Conservation (phyloP, 73 alveolate genomes). For the Stentor roeselii region DNA sequence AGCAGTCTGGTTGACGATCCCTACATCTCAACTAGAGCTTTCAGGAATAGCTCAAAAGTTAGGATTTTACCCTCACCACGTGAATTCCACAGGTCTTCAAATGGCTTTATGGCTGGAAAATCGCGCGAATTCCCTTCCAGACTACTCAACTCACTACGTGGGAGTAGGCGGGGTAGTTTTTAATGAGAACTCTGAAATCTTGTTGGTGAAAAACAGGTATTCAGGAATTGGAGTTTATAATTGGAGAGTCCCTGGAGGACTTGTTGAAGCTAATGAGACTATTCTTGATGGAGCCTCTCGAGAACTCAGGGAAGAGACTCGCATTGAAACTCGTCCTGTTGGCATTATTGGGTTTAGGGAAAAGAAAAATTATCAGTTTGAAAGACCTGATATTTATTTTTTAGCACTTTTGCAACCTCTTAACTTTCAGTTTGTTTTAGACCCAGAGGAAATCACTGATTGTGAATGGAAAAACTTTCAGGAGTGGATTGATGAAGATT, state of each 20-base stretch:
- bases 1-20: no score
- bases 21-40: no score
- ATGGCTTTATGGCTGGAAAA: no score
- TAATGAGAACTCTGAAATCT: no score
- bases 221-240: no score
- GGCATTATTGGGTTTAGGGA: not conserved
- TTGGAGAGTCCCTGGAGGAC: conserved; percentile 7
- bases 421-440: not conserved
- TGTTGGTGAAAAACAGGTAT: no score
- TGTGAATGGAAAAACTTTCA: not conserved
- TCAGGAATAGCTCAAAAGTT: no score
- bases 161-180: conserved; percentile 7
- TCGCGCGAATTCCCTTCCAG: no score
- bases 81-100: no score
- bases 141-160: not conserved
- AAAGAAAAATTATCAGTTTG: not conserved
- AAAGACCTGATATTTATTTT: not conserved
- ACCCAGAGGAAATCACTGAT: not conserved
- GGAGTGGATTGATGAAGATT: no score
- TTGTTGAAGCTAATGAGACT: conserved; percentile 1
- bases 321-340: not conserved
- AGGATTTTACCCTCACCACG: no score
- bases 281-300: not conserved
- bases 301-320: not conserved
- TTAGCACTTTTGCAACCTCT: not conserved